Percentiles rank a stretch among this genome's conserved stretches.
phyloP scores from a whole-genome alignment of 164 flowering plant genomes.

The Chimonanthus praecox region DNA sequence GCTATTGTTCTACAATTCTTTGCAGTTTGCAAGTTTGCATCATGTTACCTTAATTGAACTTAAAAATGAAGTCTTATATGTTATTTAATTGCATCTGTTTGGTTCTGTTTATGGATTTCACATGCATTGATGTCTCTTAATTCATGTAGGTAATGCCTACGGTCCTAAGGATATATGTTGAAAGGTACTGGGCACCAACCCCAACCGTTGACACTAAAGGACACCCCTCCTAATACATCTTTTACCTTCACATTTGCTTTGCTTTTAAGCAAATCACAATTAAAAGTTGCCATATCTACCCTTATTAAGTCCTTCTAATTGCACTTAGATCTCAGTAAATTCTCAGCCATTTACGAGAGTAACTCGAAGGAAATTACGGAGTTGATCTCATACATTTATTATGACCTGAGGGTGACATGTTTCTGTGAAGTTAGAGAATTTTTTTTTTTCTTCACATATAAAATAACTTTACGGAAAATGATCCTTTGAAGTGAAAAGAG shows the following conservation, averaged over 20 bases:
- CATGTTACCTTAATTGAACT: background rate
- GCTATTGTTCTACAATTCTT: no score
- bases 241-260: background rate
- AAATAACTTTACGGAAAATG: no score
- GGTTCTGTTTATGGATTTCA: background rate
- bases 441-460: no score
- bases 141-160: background rate
- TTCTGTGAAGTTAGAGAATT: no score
- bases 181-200: background rate
- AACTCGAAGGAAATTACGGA: no score
- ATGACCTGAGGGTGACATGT: no score
- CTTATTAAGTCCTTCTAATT: background rate
- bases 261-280: background rate
- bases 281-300: background rate
- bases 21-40: no score
- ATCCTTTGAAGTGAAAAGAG: no score
- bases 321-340: background rate
- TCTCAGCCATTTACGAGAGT: background rate
- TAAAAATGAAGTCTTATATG: background rate
- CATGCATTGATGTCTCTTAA: background rate
- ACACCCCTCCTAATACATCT: conserved; percentile 4
- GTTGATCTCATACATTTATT: background rate
- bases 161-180: background rate
- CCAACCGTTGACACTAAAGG: background rate
- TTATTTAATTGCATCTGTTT: background rate